Base-by-base conservation (phyloP, 2,329 filamentous ascomycete genomes). In the Orbilia blumenaviensis region DNA sequence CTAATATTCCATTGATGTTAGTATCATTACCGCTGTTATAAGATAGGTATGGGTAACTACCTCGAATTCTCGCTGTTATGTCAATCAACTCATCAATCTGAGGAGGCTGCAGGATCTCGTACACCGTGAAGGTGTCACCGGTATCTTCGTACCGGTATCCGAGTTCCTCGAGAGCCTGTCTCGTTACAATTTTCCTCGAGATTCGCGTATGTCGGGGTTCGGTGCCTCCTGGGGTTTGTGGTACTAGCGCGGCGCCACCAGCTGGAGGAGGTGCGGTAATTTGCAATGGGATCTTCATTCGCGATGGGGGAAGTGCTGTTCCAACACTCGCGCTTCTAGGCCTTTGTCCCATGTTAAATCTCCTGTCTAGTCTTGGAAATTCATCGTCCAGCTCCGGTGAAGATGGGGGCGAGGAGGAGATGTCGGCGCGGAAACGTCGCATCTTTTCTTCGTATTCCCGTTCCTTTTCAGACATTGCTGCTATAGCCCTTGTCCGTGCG, bases 121-220 rank as follows among this genome's bases (percentile, higher is more conserved):
- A 71, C 12, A 77, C 66, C 2, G 73, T 77, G 12, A 77, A 77
- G 9, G 66, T 77, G 23, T 77, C 73, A 4, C 73, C 90, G 0
- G 92, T 95, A 86, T 97, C 93, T 81, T 97, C 92, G 81, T 90
- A 97, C 73, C 92, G 89, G 82, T 96, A 97, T 1, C 92, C 92
- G 81, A 90, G 84, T 80, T 90, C 86, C 79, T 96, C 90, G 78
- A 97, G 91, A 18, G 94, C 94, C 82, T 97, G 93, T 60, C 90
- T 89, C 72, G 90, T 86, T 8, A 98, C 92, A 42, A 97, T 84
- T 79, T 96, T 93, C 83, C 96, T 96, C 50, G 94, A 96, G 79
- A 98, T 92, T 83, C 97, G 94, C 0, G 94, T 98, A 46, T 77
- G 73, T 32, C 66, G 48, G 4, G 58, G 56, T 38, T 77, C 73